Conservation (phyloP, 257 asterid genomes). For the Perilla frutescens region DNA sequence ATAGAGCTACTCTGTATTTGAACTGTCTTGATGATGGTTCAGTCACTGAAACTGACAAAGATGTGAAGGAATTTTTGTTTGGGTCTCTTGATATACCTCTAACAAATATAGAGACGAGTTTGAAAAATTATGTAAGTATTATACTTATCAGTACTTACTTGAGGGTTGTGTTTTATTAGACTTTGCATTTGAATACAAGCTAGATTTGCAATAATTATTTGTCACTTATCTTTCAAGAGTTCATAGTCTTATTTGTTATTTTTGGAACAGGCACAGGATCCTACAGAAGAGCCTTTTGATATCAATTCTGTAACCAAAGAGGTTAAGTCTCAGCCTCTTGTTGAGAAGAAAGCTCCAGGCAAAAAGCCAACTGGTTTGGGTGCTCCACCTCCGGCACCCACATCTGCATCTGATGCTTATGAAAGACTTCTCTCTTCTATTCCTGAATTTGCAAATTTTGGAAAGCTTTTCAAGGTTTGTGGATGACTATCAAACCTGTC, state of each 20-base stretch:
- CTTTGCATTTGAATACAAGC: background rate
- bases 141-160: slow-evolving; percentile 20
- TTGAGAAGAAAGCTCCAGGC: slow-evolving; percentile 93
- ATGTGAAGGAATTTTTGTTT: slow-evolving; percentile 85
- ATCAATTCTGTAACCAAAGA: slow-evolving; percentile 80
- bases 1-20: slow-evolving; percentile 97
- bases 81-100: slow-evolving; percentile 87
- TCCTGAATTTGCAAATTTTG: slow-evolving; percentile 85
- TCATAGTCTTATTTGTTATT: slow-evolving; percentile 26
- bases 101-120: slow-evolving; percentile 81
- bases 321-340: slow-evolving; percentile 90
- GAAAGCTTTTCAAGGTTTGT: slow-evolving; percentile 95
- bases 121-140: slow-evolving; percentile 76
- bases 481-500: slow-evolving; percentile 12
- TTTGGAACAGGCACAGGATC: slow-evolving; percentile 60
- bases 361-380: slow-evolving; percentile 90
- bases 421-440: slow-evolving; percentile 78
- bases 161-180: background rate
- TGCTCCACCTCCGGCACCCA: slow-evolving; percentile 77
- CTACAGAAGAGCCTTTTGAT: slow-evolving; percentile 89
- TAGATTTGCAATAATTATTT: background rate
- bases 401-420: slow-evolving; percentile 78
- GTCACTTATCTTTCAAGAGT: slow-evolving; percentile 17
- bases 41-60: slow-evolving; percentile 84
- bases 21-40: slow-evolving; percentile 96